Evolutionary conservation across 345 rosid species (phyloP), one percentile per base, ranked within the genome.

Genomic region (Mangifera indica): DNA sequence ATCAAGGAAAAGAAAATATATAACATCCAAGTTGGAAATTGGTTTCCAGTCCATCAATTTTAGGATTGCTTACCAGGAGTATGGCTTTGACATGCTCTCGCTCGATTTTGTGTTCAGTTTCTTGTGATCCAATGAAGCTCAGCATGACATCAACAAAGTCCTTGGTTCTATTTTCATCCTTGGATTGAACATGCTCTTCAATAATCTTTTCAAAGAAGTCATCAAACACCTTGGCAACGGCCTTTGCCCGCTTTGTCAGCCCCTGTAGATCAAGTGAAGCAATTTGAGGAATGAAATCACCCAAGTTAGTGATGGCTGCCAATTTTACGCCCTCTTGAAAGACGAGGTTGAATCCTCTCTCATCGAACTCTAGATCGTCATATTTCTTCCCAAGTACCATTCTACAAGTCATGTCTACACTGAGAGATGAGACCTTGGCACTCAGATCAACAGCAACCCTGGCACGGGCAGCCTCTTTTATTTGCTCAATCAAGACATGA

Each of bases 381-480:
- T 75, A 84, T 46, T 82, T 84, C 76, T 80, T 84, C 64, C 88
- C 86, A 5, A 84, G 70, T n/a, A 82, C 76, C 88, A 84, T 84
- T 53, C 79, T 60, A 14, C 85, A 77, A 40, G 76, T 78, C 77
- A 84, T 81, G 46, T 77, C 79, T 0, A 78, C 74, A 24, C 46
- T 78, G 6, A 74, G 68, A 15, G 58, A 54, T 0, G 73, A 62
- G 2, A 84, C 53, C 74, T 66, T 81, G 10, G 67, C 69, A 15
- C 83, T 81, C 0, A 84, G n/a, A 48, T 84, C 77, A 0, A 81
- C 73, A 0, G 29, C 66, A 1, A 2, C 22, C 10, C 68, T 44
- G 0, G 48, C 51, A 0, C 5, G 2, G 0, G 78, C 75, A 1
- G 69, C 76, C 21, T 59, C 70, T 37, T 72, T 77, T 24, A 77